Evolutionary conservation across 2,329 filamentous ascomycete species (phyloP).

Genomic region (Aspergillus cejpii): DNA sequence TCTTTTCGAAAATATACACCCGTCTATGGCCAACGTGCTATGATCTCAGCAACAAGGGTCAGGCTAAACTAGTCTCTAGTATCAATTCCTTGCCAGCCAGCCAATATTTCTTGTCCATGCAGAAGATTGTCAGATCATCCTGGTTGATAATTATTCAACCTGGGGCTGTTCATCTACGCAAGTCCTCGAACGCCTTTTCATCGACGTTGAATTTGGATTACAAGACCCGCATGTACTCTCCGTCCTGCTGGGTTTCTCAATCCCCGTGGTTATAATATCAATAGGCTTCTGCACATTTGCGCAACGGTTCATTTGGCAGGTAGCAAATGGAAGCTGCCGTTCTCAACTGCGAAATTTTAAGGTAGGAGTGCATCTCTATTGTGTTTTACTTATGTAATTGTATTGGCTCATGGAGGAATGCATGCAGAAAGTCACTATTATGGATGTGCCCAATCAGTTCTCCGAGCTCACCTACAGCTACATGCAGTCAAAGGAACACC

Average conservation of each 20-base stretch:
- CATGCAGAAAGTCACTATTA: conserved; percentile 22
- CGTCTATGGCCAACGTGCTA: conserved; percentile 18
- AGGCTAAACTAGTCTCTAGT: conserved; percentile 13
- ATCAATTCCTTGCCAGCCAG: conserved; percentile 21
- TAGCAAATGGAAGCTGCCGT: conserved; percentile 30
- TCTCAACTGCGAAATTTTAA: conserved; percentile 20
- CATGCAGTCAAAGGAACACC: conserved; percentile 27
- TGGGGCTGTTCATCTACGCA: background rate
- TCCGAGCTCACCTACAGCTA: conserved; percentile 15
- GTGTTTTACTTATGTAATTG: conserved; percentile 10
- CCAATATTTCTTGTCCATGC: conserved; percentile 10
- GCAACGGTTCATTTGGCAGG: conserved; percentile 22
- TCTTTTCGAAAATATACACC: conserved; percentile 19
- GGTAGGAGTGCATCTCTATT: conserved; percentile 20
- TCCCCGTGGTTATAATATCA: conserved; percentile 37
- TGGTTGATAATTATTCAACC: background rate
- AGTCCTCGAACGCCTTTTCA: conserved; percentile 4
- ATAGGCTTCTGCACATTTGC: conserved; percentile 30
- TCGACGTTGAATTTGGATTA: conserved; percentile 39
- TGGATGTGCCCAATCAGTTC: conserved; percentile 22
- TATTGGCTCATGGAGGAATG: conserved; percentile 24
- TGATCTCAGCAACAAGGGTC: conserved; percentile 25
- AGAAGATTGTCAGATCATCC: background rate
- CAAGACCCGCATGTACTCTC: conserved; percentile 32
- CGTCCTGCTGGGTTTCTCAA: conserved; percentile 32